These are phyloP conservation scores for Shiraia bambusicola DNA, from an alignment of 2,329 filamentous ascomycete genomes.

Conservation along the genomic window DNA sequence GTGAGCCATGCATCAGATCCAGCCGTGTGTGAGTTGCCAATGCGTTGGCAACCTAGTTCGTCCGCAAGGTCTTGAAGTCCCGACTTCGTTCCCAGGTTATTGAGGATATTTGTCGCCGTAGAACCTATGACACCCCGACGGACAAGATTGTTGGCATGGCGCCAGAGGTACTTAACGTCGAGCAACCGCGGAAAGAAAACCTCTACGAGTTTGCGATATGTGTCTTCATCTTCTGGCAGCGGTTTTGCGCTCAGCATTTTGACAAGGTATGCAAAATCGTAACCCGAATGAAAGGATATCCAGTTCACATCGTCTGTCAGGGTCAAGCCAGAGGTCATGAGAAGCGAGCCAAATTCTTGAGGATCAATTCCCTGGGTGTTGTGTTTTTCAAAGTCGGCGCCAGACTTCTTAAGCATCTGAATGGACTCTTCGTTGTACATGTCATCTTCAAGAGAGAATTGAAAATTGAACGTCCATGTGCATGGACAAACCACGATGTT, in stretches of 20 bases:
- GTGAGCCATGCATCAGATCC: constrained; percentile 93
- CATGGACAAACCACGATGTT: constrained; percentile 70
- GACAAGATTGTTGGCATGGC: constrained; percentile 71
- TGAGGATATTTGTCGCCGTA: constrained; percentile 69
- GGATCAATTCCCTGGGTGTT: constrained; percentile 90
- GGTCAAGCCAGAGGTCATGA: constrained; percentile 90
- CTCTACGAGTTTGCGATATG: constrained; percentile 86
- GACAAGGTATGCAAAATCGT: constrained; percentile 96
- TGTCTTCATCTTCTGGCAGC: constrained; percentile 83
- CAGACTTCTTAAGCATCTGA: constrained; percentile 82
- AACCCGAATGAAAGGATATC: constrained; percentile 97
- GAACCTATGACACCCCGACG: constrained; percentile 49
- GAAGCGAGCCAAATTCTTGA: constrained; percentile 79
- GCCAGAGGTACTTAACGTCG: constrained; percentile 97
- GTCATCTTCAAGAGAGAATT: constrained; percentile 89
- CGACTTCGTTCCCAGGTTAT: constrained; percentile 85
- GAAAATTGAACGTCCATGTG: constrained; percentile 99
- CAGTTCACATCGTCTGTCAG: constrained; percentile 86
- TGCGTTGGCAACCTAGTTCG: constrained; percentile 83
- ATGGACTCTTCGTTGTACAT: constrained; percentile 98
- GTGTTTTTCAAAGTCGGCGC: constrained; percentile 86
- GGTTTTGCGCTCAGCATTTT: constrained; percentile 85
- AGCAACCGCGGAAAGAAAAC: constrained; percentile 92
- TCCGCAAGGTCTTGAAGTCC: constrained; percentile 93
- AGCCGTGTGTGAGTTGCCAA: constrained; percentile 86